Evolutionary conservation across 83 land plant genomes (phyloP).

Genomic region (Diphasiastrum complanatum): DNA sequence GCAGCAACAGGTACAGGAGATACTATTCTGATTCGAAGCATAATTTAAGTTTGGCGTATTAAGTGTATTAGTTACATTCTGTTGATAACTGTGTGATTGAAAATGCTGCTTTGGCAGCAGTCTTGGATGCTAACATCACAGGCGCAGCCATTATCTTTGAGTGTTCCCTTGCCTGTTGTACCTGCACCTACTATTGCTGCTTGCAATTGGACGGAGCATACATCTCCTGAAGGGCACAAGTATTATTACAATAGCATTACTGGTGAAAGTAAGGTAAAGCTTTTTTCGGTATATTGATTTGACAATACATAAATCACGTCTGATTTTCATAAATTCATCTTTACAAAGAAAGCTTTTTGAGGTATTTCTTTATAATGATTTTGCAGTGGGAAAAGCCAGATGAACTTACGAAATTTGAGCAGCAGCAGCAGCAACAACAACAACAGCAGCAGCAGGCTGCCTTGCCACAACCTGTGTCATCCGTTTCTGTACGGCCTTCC

Average conservation of each 20-base stretch:
- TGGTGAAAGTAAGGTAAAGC: slow-evolving; percentile 76
- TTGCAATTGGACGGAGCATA: slow-evolving; percentile 94
- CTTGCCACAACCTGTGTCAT: background rate
- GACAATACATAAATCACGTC: background rate
- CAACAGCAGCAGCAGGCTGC: slow-evolving; percentile 37
- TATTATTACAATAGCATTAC: slow-evolving; percentile 86
- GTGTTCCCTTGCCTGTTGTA: slow-evolving; percentile 18
- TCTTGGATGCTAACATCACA: slow-evolving; percentile 30
- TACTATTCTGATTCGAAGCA: background rate
- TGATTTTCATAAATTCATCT: background rate
- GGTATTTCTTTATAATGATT: background rate
- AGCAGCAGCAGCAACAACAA: slow-evolving; percentile 47
- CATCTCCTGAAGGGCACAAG: slow-evolving; percentile 96
- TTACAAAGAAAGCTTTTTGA: background rate
- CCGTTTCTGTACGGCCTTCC: background rate
- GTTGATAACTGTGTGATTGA: slow-evolving; percentile 26
- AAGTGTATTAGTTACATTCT: slow-evolving; percentile 23
- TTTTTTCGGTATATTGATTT: background rate
- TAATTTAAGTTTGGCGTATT: background rate
- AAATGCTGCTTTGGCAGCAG: slow-evolving; percentile 28
- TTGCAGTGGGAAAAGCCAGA: slow-evolving; percentile 99
- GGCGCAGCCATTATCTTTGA: slow-evolving; percentile 22
- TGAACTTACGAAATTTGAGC: slow-evolving; percentile 57
- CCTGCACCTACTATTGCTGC: slow-evolving; percentile 28
- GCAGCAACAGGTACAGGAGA: slow-evolving; percentile 24